phyloP scores from a whole-genome alignment of 108 stramenopile genomes.

The Bacterosira constricta region DNA sequence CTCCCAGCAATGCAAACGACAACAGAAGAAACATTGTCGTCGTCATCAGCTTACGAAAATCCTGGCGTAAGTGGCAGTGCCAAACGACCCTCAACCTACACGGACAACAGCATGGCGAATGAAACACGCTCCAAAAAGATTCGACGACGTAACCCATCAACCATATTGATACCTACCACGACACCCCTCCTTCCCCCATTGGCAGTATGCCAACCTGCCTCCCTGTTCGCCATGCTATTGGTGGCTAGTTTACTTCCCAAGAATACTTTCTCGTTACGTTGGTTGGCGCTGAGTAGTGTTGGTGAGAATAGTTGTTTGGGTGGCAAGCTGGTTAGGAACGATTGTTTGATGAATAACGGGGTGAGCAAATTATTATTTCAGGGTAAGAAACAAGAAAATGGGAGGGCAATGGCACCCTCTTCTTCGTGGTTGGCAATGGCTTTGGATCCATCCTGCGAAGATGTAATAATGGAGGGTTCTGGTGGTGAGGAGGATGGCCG shows the following conservation, averaged over 20 bases:
- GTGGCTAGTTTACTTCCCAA: constrained; percentile 30
- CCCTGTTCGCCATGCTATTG: constrained; percentile 22
- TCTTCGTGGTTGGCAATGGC: background rate
- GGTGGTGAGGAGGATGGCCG: background rate
- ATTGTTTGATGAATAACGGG: background rate
- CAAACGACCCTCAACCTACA: background rate
- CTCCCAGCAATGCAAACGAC: background rate
- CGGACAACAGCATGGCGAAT: background rate
- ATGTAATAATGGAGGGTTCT: background rate
- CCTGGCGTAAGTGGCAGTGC: no score
- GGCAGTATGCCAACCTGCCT: constrained; percentile 20
- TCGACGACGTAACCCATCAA: background rate
- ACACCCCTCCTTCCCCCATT: constrained; percentile 1
- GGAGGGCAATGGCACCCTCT: background rate
- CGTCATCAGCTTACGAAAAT: no score
- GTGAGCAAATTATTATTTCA: background rate
- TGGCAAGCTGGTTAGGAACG: background rate
- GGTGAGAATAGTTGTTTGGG: background rate
- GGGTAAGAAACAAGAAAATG: background rate
- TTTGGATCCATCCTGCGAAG: background rate
- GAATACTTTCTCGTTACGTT: constrained; percentile 42
- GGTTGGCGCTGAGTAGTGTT: constrained; percentile 31
- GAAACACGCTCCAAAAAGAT: background rate
- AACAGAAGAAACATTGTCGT: background rate
- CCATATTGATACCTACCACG: no score